These are phyloP conservation scores for Trypanosoma rangeli DNA, from an alignment of 208 protist species.

Conservation along the genomic window DNA sequence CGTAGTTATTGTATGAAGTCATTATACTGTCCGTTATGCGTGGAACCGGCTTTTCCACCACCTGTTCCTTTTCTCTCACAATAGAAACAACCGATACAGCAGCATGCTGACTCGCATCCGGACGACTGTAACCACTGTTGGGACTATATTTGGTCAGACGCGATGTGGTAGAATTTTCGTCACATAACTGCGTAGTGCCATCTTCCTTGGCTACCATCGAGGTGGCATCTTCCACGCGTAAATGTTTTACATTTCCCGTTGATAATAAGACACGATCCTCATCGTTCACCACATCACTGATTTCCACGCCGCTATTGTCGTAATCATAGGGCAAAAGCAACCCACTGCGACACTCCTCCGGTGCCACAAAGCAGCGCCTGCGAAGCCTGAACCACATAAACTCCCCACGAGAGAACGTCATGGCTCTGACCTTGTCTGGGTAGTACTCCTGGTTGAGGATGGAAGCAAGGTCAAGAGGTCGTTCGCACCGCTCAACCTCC, in stretches of 20 bases:
- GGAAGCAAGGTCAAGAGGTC: conserved; percentile 48
- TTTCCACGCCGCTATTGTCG: conserved; percentile 40
- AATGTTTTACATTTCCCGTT: not conserved
- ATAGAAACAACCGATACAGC: too few relatives aligned
- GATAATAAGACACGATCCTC: not conserved
- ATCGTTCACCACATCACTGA: not conserved
- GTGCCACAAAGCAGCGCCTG: conserved; percentile 45
- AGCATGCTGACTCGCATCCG: not conserved
- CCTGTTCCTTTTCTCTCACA: not conserved
- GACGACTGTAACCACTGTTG: not conserved
- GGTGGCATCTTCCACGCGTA: too few relatives aligned
- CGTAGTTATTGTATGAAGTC: conserved; percentile 22
- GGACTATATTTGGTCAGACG: not conserved
- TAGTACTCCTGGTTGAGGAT: conserved; percentile 59
- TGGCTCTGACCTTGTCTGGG: conserved; percentile 38
- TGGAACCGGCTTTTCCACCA: not conserved
- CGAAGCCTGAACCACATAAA: conserved; percentile 59
- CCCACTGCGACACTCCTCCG: conserved; percentile 33
- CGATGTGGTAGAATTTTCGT: not conserved
- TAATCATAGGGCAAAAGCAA: conserved; percentile 69
- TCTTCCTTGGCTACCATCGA: too few relatives aligned
- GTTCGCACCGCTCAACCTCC: conserved; percentile 26
- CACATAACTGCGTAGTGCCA: not conserved
- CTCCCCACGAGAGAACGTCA: conserved; percentile 53
- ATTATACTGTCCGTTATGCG: conserved; percentile 5